A percentile compares a stretch with the other conserved stretches of the same genome.
phyloP scores from a whole-genome alignment of 2,329 filamentous ascomycete genomes.

The Lasiodiplodia theobromae region DNA sequence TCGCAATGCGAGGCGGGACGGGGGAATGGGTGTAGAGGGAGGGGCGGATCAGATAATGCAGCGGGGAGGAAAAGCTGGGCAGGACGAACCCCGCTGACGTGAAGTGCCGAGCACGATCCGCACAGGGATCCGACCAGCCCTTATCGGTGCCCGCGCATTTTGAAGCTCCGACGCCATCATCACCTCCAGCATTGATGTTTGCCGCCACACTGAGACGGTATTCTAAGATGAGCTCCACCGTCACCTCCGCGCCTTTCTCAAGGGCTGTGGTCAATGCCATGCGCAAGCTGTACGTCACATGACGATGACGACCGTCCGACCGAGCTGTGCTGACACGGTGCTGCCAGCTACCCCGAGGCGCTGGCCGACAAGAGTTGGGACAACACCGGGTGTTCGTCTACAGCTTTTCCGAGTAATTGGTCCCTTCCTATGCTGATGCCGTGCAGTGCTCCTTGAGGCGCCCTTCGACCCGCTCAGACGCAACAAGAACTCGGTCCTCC shows the following conservation, averaged over 20 bases:
- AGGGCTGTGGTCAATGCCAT: slow-evolving; percentile 77
- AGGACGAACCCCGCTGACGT: slow-evolving; percentile 20
- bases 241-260: slow-evolving; percentile 66
- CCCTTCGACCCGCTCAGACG: slow-evolving; percentile 65
- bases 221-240: slow-evolving; percentile 50
- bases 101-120: slow-evolving; percentile 15
- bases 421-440: not conserved
- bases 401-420: not conserved
- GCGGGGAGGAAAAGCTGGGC: slow-evolving; percentile 27
- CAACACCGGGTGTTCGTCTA: slow-evolving; percentile 77
- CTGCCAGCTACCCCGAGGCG: slow-evolving; percentile 79
- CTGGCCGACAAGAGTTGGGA: slow-evolving; percentile 92
- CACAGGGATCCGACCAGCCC: slow-evolving; percentile 14
- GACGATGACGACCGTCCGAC: not conserved
- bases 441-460: slow-evolving; percentile 70
- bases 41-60: slow-evolving; percentile 32
- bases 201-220: slow-evolving; percentile 43
- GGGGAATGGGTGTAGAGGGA: slow-evolving; percentile 28
- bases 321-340: slow-evolving; percentile 6
- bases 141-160: slow-evolving; percentile 8
- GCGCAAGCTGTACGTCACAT: slow-evolving; percentile 72
- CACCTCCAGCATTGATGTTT: slow-evolving; percentile 33
- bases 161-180: slow-evolving; percentile 1
- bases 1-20: slow-evolving; percentile 14
- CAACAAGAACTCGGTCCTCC: slow-evolving; percentile 72